A percentile compares a stretch with the other conserved stretches of the same genome.
Conservation (phyloP, 495 filamentous ascomycete genomes). For the Talaromyces ruber region DNA sequence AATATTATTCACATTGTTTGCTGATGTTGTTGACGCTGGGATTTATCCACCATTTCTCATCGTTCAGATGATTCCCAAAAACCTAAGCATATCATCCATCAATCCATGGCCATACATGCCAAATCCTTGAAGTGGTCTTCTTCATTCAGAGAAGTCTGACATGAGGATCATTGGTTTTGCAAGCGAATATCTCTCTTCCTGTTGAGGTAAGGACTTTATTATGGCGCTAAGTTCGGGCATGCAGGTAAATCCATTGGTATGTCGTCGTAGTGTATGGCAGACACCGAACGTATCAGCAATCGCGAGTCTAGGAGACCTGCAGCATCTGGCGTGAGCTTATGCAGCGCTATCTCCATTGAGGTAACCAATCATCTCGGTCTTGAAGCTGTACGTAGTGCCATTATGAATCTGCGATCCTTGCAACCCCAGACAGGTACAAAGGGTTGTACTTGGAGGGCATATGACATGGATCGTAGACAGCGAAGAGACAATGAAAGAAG, state of each 20-base stretch:
- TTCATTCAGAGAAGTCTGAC: background rate
- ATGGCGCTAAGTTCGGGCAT: background rate
- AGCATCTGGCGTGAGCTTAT: background rate
- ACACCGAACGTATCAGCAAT: background rate
- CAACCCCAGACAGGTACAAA: background rate
- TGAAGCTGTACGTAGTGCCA: background rate
- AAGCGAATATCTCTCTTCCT: background rate
- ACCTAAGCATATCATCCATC: background rate
- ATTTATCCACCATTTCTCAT: background rate
- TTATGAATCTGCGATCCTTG: background rate
- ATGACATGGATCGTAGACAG: background rate
- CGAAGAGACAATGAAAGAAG: background rate
- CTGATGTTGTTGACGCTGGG: constrained; percentile 2
- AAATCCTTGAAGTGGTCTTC: background rate
- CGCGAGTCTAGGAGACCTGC: background rate
- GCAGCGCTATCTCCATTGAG: background rate
- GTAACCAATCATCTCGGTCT: background rate
- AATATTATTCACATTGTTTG: constrained; percentile 18
- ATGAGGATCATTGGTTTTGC: background rate
- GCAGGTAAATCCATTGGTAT: background rate
- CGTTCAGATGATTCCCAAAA: background rate
- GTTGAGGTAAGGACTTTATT: background rate
- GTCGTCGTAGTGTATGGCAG: background rate
- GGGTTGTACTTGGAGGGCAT: background rate
- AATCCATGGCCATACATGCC: background rate